A percentile compares a stretch with the other conserved stretches of the same genome.
These are phyloP conservation scores for Corinectria fuckeliana DNA, from an alignment of 2,329 filamentous ascomycete genomes.

Conservation along the genomic window DNA sequence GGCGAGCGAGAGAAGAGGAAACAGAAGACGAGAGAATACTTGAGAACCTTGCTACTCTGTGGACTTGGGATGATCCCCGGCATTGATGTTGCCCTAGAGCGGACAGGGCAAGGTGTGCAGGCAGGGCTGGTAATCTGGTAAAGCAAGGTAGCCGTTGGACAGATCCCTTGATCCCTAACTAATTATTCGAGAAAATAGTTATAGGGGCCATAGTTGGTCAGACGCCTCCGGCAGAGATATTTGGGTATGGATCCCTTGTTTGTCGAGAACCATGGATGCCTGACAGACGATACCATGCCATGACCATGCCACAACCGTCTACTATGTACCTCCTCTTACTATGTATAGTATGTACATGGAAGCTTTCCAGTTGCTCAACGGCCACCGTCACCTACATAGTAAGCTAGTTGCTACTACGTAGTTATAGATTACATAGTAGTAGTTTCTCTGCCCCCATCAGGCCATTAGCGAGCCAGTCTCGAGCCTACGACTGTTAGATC, in stretches of 20 bases:
- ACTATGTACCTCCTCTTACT: too few relatives aligned
- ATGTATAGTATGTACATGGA: too few relatives aligned
- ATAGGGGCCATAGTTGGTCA: background rate
- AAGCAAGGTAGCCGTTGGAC: background rate
- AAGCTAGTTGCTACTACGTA: too few relatives aligned
- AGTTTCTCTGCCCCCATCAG: too few relatives aligned
- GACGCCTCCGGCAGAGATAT: too few relatives aligned
- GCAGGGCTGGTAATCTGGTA: background rate
- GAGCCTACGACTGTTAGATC: slow-evolving; percentile 15
- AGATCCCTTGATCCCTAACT: too few relatives aligned
- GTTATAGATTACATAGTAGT: too few relatives aligned
- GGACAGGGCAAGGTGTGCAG: background rate
- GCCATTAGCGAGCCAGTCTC: slow-evolving; percentile 24
- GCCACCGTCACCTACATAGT: slow-evolving; percentile 1
- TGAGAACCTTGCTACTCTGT: background rate
- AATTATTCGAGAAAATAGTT: background rate
- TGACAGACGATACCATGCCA: background rate
- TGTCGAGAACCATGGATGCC: slow-evolving; percentile 16
- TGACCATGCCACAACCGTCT: slow-evolving; percentile 8
- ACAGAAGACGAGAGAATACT: background rate
- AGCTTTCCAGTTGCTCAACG: slow-evolving; percentile 5
- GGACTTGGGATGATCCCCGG: background rate
- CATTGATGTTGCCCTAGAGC: background rate
- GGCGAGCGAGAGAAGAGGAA: background rate
- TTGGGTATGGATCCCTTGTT: too few relatives aligned